phyloP scores from a whole-genome alignment of 768 basidiomycete genomes.

The Suillus ampliporus region DNA sequence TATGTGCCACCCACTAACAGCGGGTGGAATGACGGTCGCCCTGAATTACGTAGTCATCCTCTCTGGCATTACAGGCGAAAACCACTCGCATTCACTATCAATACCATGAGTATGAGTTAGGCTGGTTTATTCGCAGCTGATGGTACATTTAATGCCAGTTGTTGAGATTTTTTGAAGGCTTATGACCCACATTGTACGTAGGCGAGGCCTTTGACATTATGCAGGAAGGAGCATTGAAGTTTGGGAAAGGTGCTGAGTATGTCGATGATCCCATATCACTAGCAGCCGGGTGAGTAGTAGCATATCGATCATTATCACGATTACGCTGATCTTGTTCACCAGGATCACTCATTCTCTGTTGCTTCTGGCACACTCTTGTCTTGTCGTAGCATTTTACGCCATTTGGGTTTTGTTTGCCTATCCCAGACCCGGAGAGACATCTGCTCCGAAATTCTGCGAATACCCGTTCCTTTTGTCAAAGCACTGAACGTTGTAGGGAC shows the following conservation, averaged over 20 bases:
- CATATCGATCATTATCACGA: neutral
- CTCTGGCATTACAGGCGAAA: conserved; percentile 84
- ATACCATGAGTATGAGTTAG: conserved; percentile 85
- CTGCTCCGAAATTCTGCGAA: neutral
- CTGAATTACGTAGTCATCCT: conserved; percentile 80
- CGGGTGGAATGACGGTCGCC: conserved; percentile 95
- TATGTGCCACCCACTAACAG: conserved; percentile 95
- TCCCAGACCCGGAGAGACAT: neutral
- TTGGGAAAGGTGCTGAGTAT: neutral
- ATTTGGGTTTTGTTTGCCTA: neutral
- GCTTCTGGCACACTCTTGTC: neutral
- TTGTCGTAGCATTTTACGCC: neutral
- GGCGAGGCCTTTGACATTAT: neutral
- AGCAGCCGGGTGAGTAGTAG: neutral
- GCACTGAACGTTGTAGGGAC: neutral
- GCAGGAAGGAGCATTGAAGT: neutral
- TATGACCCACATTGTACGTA: neutral
- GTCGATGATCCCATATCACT: neutral
- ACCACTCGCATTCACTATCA: conserved; percentile 77
- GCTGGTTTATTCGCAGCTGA: conserved; percentile 92
- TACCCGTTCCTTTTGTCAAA: neutral
- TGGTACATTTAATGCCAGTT: conserved; percentile 52
- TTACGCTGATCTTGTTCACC: neutral
- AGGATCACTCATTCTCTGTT: neutral
- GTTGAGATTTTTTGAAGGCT: neutral